phyloP scores from a whole-genome alignment of 2,329 filamentous ascomycete genomes.

The Calonectria pteridis region DNA sequence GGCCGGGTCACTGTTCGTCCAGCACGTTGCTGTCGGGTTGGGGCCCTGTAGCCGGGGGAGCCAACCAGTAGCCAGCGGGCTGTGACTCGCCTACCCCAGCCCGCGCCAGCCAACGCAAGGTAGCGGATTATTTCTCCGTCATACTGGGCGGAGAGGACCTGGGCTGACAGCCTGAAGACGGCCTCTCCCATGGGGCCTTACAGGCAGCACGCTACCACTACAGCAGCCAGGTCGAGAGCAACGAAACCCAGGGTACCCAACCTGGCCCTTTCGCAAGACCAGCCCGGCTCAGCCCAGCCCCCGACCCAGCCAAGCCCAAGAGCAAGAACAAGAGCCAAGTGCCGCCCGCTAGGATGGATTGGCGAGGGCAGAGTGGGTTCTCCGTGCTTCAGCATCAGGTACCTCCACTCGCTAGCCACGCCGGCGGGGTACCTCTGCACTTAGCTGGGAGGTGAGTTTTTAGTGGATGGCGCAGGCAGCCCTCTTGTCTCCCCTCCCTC shows the following conservation, averaged over 20 bases:
- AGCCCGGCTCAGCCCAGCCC: slow-evolving; percentile 17
- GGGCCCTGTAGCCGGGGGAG: neutral
- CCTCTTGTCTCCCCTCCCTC: neutral
- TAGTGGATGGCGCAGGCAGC: slow-evolving; percentile 24
- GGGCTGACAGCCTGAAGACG: neutral
- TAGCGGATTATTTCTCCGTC: slow-evolving; percentile 5
- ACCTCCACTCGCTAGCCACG: slow-evolving; percentile 27
- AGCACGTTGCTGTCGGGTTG: slow-evolving; percentile 7
- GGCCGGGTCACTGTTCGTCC: slow-evolving; percentile 6
- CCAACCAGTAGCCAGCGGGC: slow-evolving; percentile 1
- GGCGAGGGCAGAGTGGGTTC: slow-evolving; percentile 14
- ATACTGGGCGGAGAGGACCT: neutral
- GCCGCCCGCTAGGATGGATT: slow-evolving; percentile 24
- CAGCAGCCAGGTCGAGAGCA: neutral
- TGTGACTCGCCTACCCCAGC: slow-evolving; percentile 11
- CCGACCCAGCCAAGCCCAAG: slow-evolving; percentile 20
- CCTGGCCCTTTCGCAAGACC: neutral
- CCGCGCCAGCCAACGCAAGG: neutral
- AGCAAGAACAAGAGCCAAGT: neutral
- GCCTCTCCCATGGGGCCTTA: neutral
- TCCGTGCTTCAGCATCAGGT: slow-evolving; percentile 29
- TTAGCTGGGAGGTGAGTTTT: slow-evolving; percentile 25
- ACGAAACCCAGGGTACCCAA: neutral
- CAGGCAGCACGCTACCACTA: neutral
- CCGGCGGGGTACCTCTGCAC: slow-evolving; percentile 23